Percentiles rank a stretch among this genome's conserved stretches.
Conservation (phyloP, 495 filamentous ascomycete species). For the Aspergillus egyptiacus region DNA sequence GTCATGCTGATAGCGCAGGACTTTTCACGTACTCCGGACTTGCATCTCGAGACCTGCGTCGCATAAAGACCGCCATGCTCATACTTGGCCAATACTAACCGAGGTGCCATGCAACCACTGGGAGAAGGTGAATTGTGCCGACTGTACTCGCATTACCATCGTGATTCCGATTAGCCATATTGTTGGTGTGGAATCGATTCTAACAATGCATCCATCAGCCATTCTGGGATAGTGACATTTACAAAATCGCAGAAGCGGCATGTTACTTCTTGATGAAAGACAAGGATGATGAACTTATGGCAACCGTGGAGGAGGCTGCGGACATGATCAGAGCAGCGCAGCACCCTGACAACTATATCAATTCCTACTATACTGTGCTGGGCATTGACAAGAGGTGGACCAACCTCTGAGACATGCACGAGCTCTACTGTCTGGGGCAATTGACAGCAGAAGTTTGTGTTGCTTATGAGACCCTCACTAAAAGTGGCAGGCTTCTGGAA, state of each 20-base stretch:
- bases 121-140: too few relatives aligned
- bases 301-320: constrained; percentile 48
- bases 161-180: too few relatives aligned
- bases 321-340: constrained; percentile 51
- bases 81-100: too few relatives aligned
- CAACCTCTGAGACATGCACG: constrained; percentile 55
- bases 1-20: too few relatives aligned
- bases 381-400: constrained; percentile 47
- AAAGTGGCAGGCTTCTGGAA: constrained; percentile 44
- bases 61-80: too few relatives aligned
- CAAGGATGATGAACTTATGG: constrained; percentile 41
- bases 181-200: background rate
- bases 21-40: too few relatives aligned
- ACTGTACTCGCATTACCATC: too few relatives aligned
- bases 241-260: constrained; percentile 57
- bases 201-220: background rate
- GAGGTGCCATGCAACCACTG: too few relatives aligned
- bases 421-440: constrained; percentile 52
- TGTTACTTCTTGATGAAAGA: constrained; percentile 49
- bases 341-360: constrained; percentile 52
- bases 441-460: constrained; percentile 56
- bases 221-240: constrained; percentile 54
- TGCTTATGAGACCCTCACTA: constrained; percentile 45
- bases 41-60: too few relatives aligned
- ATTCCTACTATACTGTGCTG: constrained; percentile 53